Percentiles rank a stretch among this genome's conserved stretches.
phyloP scores from a whole-genome alignment of 1,284 basidiomycete species.

The Pseudozyma flocculosa region DNA sequence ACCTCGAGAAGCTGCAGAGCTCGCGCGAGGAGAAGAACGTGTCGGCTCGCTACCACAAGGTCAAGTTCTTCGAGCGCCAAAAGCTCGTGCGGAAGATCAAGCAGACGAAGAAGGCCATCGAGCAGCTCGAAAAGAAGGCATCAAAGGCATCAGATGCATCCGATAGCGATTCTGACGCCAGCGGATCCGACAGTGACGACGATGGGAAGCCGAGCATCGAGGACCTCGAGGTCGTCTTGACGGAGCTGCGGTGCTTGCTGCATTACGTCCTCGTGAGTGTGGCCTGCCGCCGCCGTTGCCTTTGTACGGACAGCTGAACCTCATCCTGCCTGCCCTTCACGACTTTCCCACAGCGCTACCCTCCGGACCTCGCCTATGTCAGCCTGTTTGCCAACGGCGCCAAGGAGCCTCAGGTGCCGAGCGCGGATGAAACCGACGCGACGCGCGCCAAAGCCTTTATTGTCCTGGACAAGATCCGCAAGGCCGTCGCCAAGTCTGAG shows the following conservation, averaged over 20 bases:
- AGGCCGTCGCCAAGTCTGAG: conserved; percentile 20
- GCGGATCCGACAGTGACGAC: conserved; percentile 4
- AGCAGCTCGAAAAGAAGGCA: not conserved
- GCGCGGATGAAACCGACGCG: conserved; percentile 18
- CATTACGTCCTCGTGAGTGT: conserved; percentile 20
- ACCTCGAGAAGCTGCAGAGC: conserved; percentile 15
- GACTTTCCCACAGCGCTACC: conserved; percentile 9
- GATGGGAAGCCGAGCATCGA: conserved; percentile 9
- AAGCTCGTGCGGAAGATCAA: conserved; percentile 20
- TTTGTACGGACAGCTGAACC: not conserved
- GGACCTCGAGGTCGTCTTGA: conserved; percentile 8
- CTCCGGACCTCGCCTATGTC: conserved; percentile 29
- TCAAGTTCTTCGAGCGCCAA: conserved; percentile 41
- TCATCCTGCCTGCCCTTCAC: not conserved
- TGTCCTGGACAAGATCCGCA: conserved; percentile 24
- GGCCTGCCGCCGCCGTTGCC: too few relatives aligned
- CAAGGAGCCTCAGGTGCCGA: conserved; percentile 9
- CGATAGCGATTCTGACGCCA: conserved; percentile 10
- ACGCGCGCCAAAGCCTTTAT: conserved; percentile 19
- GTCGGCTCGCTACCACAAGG: conserved; percentile 29
- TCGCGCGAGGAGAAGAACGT: conserved; percentile 25
- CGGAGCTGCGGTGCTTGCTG: conserved; percentile 11
- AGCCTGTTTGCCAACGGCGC: conserved; percentile 28
- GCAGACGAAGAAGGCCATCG: conserved; percentile 1
- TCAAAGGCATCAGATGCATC: not conserved